A percentile compares a stretch with the other conserved stretches of the same genome.
Evolutionary conservation across 2,329 filamentous ascomycete genomes (phyloP).

Genomic region (Aspergillus hiratsukae): DNA sequence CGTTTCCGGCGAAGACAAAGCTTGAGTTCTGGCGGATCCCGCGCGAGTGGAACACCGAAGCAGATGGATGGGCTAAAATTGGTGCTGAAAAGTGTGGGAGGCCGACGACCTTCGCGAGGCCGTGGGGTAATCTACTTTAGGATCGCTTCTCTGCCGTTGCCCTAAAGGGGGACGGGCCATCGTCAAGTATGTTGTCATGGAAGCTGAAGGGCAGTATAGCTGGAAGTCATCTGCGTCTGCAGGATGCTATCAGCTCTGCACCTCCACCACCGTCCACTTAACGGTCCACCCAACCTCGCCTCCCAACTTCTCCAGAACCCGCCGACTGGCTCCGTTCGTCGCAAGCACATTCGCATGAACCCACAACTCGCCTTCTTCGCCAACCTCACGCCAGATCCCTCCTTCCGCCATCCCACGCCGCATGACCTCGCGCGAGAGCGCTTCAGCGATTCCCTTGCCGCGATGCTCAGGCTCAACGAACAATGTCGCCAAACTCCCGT

Average conservation of each 20-base stretch:
- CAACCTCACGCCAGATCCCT: conserved; percentile 16
- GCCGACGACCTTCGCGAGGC: background rate
- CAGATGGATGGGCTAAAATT: conserved; percentile 31
- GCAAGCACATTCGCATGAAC: conserved; percentile 37
- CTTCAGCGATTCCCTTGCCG: conserved; percentile 31
- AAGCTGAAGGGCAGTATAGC: background rate
- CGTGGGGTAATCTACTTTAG: too few relatives aligned
- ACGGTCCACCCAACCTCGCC: conserved; percentile 32
- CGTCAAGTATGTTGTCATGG: background rate
- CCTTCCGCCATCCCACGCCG: conserved; percentile 20
- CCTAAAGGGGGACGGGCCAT: background rate
- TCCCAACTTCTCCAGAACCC: conserved; percentile 44
- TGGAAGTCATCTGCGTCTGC: background rate
- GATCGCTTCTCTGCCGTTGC: background rate
- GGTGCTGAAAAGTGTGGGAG: too few relatives aligned
- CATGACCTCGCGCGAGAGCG: conserved; percentile 32
- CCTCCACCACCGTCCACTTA: conserved; percentile 37
- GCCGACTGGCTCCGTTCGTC: conserved; percentile 33
- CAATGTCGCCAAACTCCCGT: conserved; percentile 35
- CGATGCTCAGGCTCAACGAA: conserved; percentile 42
- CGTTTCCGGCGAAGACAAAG: conserved; percentile 32
- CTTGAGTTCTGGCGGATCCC: conserved; percentile 46
- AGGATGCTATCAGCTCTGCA: conserved; percentile 12
- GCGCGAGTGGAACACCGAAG: conserved; percentile 39
- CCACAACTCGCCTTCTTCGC: conserved; percentile 19